Evolutionary conservation across 768 basidiomycete species (phyloP), one percentile per base, ranked within the genome.

Genomic region (Tricholoma matsutake): DNA sequence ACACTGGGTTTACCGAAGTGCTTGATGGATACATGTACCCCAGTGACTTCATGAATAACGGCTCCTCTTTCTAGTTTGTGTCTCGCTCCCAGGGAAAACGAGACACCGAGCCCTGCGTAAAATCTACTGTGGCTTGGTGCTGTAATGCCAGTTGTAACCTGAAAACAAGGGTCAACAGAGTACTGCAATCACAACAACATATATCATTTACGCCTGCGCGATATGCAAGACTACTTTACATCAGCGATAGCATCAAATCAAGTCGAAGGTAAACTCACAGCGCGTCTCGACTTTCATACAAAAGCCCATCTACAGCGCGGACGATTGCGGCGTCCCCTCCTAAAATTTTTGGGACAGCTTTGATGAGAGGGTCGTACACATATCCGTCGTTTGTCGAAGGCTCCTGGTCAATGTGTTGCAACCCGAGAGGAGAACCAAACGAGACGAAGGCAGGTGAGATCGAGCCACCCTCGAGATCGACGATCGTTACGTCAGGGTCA

Each of bases 401-500:
- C 71, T 94, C 94, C 52, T 78, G 72, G 31, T 77, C 69, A 28
- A 95, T 93, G 65, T 90, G 85, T 58, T 83, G 79, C 57, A 92
- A 69, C 0, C 92, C 93, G 7, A 96, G 71, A 10, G 82, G 78
- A 25, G 88, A 81, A 1, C 93, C 93, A 63, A 85, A 92, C 1
- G 87, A 83, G 13, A 88, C 81, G 53, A 94, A 72, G 1, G 86
- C 89, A 1, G 92, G 78, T 6, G 79, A 76, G 53, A 89, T 83
- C 0, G 81, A 79, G 3, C 94, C 94, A 1, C 88, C 90, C 61
- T 86, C 75, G 11, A 96, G 79, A 71, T 94, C 84, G 37, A 94
- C 72, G 29, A 79, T 57, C 3, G 66, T 72, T 2, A 74, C 71
- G 34, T 69, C 67, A 3, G 54, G 59, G 41, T 67, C 67, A 28